Percentiles rank a stretch among this genome's conserved stretches.
Evolutionary conservation across 176 grass and related monocot genomes (phyloP).

Genomic region (Oryza officinalis): DNA sequence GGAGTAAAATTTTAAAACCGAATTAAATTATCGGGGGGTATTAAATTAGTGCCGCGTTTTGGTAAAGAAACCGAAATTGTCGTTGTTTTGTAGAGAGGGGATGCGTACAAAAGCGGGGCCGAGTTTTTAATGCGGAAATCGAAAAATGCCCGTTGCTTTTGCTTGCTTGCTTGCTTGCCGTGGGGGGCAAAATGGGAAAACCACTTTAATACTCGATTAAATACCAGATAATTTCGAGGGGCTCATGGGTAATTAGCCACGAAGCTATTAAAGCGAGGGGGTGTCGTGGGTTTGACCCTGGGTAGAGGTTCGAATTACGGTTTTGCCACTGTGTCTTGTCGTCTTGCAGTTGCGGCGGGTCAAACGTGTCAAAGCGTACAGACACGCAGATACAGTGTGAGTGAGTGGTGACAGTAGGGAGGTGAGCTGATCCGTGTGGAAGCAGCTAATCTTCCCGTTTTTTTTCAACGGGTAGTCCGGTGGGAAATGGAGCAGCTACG

Average conservation of each 20-base stretch:
- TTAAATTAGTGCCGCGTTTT: slow-evolving; percentile 35
- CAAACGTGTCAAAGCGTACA: slow-evolving; percentile 26
- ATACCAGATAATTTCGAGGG: background rate
- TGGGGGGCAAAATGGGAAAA: slow-evolving; percentile 28
- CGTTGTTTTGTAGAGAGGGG: slow-evolving; percentile 26
- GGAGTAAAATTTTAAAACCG: slow-evolving; percentile 2
- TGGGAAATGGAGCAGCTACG: background rate
- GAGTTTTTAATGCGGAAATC: slow-evolving; percentile 48
- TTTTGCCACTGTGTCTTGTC: background rate
- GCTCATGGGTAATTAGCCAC: background rate
- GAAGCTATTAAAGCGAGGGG: background rate
- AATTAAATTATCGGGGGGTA: slow-evolving; percentile 45
- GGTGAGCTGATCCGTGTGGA: background rate
- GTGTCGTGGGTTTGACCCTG: background rate
- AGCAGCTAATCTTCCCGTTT: background rate
- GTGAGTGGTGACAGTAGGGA: background rate
- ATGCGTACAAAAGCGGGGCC: slow-evolving; percentile 5
- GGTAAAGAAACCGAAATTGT: slow-evolving; percentile 51
- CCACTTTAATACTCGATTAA: background rate
- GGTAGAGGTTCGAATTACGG: background rate
- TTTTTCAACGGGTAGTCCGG: background rate
- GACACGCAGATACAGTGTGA: background rate
- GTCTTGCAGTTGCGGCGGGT: background rate
- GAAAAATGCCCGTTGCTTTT: slow-evolving; percentile 44
- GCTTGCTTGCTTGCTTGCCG: background rate